phyloP scores from a whole-genome alignment of 495 filamentous ascomycete species.

The Pseudotulostoma volvatum region DNA sequence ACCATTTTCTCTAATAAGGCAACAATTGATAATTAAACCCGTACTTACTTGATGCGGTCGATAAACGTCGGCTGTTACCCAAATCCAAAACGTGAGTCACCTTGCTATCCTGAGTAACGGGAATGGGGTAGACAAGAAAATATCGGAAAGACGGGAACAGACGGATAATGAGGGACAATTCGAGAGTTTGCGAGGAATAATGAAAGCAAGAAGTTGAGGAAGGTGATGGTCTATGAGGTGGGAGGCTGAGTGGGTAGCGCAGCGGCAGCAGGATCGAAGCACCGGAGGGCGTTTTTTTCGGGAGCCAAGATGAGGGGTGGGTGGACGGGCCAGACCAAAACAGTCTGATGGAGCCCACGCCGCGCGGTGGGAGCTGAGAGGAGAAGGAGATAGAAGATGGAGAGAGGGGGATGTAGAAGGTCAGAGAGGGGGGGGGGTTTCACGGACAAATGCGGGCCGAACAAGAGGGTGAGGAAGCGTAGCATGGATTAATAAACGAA shows the following conservation, averaged over 20 bases:
- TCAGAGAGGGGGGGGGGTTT: neutral
- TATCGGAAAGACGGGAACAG: no score
- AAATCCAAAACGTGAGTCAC: constrained; percentile 12
- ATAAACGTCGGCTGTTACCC: constrained; percentile 36
- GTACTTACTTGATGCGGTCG: constrained; percentile 38
- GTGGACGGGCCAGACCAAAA: neutral
- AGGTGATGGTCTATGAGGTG: neutral
- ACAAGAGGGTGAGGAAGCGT: neutral
- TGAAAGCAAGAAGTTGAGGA: neutral
- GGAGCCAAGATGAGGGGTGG: neutral
- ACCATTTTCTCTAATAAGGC: no score
- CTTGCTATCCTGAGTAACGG: neutral
- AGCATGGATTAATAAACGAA: constrained; percentile 21
- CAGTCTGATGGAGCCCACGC: no score
- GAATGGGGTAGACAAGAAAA: neutral
- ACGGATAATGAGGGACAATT: constrained; percentile 10
- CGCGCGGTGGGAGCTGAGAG: neutral
- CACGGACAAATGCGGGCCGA: neutral
- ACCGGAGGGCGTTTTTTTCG: neutral
- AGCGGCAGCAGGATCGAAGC: no score
- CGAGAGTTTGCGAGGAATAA: constrained; percentile 4
- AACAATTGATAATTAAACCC: constrained; percentile 4
- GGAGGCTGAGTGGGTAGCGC: neutral
- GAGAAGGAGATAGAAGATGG: neutral
- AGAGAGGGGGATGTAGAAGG: neutral